Base-by-base conservation (phyloP, 2,329 filamentous ascomycete genomes). In the Fusarium sp. region DNA sequence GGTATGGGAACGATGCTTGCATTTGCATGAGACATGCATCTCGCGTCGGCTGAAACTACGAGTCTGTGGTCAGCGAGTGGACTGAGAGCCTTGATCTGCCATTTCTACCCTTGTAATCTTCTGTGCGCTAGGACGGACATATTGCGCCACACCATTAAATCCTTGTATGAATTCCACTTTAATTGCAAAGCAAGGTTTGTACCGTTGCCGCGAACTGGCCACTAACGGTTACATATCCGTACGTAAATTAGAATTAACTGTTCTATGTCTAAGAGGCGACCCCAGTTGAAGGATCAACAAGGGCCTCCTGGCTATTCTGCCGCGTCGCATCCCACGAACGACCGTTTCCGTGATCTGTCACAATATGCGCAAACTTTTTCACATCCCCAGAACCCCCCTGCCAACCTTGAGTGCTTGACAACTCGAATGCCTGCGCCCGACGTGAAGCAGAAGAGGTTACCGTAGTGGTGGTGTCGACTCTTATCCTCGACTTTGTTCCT, bases 231-330 rank as follows among this genome's bases (percentile, higher is more conserved):
- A 38, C 23, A 33, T 35, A 35, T 16, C 9, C 6, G 15, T 35
- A n/a, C 33, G 33, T 35, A 35, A 35, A 35, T 35, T 35, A 35
- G 16, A 35, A 35, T 35, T 35, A 35, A n/a, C 33, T 18, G 16
- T n/a, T n/a, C 31, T 35, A 35, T 33, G 33, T 35, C 33, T 35
- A 35, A n/a, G 8, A 18, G 7, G 16, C 33, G 11, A 44, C 12
- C 49, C 49, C 37, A 8, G 56, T 47, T 23, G 38, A 26, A 7
- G 61, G 50, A 49, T 44, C 37, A 20, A 64, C 48, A 48, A 64
- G 61, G 61, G 61, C 61, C 29, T 65, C 61, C 46, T 60, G 60
- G 62, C 62, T 65, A 20, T 49, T 55, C 20, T 64, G 42, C 48
- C 39, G 38, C 41, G 50, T 43, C 33, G 20, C 9, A 57, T 64